Evolutionary conservation across 306 rosid genomes (phyloP), one percentile per base, ranked within the genome.

Genomic region (Senna tora): DNA sequence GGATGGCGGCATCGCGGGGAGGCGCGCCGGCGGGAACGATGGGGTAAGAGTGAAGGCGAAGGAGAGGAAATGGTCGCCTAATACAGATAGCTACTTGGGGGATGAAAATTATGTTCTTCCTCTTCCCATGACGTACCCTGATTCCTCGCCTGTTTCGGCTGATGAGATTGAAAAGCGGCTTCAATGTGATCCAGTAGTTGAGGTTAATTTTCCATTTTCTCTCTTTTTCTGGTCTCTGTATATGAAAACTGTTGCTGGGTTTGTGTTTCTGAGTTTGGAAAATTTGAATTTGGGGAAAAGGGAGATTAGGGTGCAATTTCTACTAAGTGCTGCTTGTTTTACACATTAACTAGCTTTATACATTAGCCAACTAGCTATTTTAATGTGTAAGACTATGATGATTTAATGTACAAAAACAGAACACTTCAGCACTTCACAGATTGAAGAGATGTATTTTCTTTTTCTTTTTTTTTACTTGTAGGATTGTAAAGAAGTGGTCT

Each of bases 401-500:
- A n/a, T n/a, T n/a, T n/a, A n/a, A n/a, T n/a, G n/a, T n/a, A n/a
- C n/a, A n/a, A n/a, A n/a, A n/a, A n/a, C n/a, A n/a, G n/a, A n/a
- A n/a, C n/a, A n/a, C n/a, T n/a, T n/a, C n/a, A n/a, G n/a, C n/a
- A n/a, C n/a, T n/a, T n/a, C n/a, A 49, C 30, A 25, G 39, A 67
- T 66, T 67, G 64, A 66, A 4, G 28, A 65, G 70, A 36, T 62
- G 34, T 45, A 17, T 66, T 33, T n/a, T 60, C 43, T 42, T 17
- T 65, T 56, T 32, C 32, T 49, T 42, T 17, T 65, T 56, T 32
- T 38, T 53, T 9, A 57, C 22, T 68, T 83, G 85, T 73, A 94
- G 98, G 98, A 94, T 71, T 91, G 98, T 80, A 94, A 83, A 85
- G 96, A 81, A 83, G 96, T 94, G 52, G 98, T 94, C 22, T 94